Conservation (phyloP, 2,329 filamentous ascomycete genomes). For the Fusarium sp. region DNA sequence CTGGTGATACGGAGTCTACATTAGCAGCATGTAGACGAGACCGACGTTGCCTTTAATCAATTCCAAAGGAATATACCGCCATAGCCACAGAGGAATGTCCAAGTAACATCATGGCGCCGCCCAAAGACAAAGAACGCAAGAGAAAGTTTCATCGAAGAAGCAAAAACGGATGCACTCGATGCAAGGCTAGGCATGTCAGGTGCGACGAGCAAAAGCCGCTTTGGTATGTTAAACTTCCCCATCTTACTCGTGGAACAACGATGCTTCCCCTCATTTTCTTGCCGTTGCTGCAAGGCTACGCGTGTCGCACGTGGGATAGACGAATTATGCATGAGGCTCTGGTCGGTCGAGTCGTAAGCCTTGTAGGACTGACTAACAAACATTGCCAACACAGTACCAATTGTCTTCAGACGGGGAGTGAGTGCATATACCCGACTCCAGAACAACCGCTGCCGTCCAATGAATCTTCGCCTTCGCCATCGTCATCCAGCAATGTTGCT, state of each 20-base stretch:
- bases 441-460: slow-evolving; percentile 46
- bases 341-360: slow-evolving; percentile 16
- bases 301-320: slow-evolving; percentile 36
- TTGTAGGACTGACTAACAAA: slow-evolving; percentile 39
- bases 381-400: slow-evolving; percentile 55
- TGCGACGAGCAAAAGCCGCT: slow-evolving; percentile 62
- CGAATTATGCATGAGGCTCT: slow-evolving; percentile 42
- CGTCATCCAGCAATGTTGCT: slow-evolving; percentile 33
- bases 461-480: slow-evolving; percentile 41
- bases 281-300: slow-evolving; percentile 41
- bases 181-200: slow-evolving; percentile 59
- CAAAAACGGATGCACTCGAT: slow-evolving; percentile 55
- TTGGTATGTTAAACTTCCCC: slow-evolving; percentile 55
- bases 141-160: slow-evolving; percentile 56
- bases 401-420: slow-evolving; percentile 60
- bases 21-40: slow-evolving; percentile 43
- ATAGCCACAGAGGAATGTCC: slow-evolving; percentile 31
- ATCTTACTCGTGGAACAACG: slow-evolving; percentile 27
- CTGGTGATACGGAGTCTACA: slow-evolving; percentile 43
- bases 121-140: slow-evolving; percentile 55
- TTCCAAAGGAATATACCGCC: slow-evolving; percentile 34
- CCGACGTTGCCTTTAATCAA: slow-evolving; percentile 18
- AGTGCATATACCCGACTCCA: slow-evolving; percentile 55
- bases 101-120: slow-evolving; percentile 51
- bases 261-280: slow-evolving; percentile 32